phyloP scores from a whole-genome alignment of 2,329 filamentous ascomycete genomes.

The Penicillium sp. region DNA sequence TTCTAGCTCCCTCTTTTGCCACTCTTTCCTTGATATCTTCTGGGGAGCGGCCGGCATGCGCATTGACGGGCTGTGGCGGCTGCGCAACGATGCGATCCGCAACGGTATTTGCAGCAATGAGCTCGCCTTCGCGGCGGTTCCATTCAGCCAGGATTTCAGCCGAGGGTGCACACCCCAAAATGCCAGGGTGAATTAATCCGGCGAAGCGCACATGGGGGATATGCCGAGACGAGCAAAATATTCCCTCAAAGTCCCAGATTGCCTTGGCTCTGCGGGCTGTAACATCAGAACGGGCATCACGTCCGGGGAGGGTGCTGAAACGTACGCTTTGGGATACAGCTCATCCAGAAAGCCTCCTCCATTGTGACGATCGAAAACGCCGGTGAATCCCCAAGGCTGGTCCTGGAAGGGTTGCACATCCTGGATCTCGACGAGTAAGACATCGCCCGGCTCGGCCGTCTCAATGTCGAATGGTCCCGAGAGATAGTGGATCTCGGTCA shows the following conservation, averaged over 20 bases:
- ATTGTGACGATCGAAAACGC: constrained; percentile 74
- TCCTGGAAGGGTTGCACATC: constrained; percentile 87
- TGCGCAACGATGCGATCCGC: constrained; percentile 71
- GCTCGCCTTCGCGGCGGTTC: constrained; percentile 78
- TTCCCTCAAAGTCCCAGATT: constrained; percentile 75
- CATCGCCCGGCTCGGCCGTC: constrained; percentile 77
- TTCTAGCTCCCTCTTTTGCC: constrained; percentile 74
- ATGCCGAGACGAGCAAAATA: constrained; percentile 79
- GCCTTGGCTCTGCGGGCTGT: constrained; percentile 57
- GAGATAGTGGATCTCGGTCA: constrained; percentile 82
- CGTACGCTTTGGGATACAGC: constrained; percentile 76
- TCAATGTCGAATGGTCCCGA: constrained; percentile 87
- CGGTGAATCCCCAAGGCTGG: constrained; percentile 86
- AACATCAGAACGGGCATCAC: background rate
- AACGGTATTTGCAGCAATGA: constrained; percentile 66
- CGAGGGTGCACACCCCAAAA: constrained; percentile 84
- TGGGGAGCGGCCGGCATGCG: constrained; percentile 66
- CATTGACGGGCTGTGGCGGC: constrained; percentile 68
- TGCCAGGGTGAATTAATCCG: constrained; percentile 86
- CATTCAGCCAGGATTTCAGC: constrained; percentile 72
- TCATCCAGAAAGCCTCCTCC: constrained; percentile 88
- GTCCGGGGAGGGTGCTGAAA: background rate
- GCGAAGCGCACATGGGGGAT: constrained; percentile 84
- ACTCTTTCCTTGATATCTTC: constrained; percentile 63
- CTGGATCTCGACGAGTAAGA: constrained; percentile 84